Conservation (phyloP, 2,329 filamentous ascomycete species). For the Aspergillus spinulosporus region DNA sequence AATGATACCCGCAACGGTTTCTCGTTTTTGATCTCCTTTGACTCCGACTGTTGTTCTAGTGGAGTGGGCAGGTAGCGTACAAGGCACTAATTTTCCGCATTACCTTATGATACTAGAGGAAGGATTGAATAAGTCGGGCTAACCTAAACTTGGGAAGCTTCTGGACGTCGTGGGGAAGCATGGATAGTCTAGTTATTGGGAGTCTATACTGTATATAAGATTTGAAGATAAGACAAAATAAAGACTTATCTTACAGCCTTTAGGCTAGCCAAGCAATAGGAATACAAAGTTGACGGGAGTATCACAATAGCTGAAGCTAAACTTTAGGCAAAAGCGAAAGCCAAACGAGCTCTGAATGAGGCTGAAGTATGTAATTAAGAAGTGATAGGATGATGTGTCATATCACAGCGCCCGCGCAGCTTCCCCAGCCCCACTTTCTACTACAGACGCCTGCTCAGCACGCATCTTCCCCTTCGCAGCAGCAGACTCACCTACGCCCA, state of each 20-base stretch:
- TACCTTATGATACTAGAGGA: no score
- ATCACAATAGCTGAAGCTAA: constrained; percentile 1
- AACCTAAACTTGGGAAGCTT: no score
- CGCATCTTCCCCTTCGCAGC: constrained; percentile 57
- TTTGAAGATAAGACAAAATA: neutral
- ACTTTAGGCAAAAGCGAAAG: constrained; percentile 2
- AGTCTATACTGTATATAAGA: neutral
- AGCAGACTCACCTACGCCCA: constrained; percentile 90
- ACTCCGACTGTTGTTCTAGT: neutral
- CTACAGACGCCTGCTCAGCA: constrained; percentile 54
- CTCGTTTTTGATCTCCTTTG: constrained; percentile 1
- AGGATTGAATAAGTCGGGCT: no score
- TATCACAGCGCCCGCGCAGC: constrained; percentile 55
- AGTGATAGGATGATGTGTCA: neutral
- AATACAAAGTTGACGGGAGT: neutral
- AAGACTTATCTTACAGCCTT: neutral
- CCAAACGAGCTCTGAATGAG: neutral
- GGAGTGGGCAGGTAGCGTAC: no score
- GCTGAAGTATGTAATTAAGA: neutral
- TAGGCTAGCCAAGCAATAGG: neutral
- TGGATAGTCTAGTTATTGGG: no score
- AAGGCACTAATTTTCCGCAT: no score
- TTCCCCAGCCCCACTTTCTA: constrained; percentile 61
- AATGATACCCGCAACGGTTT: constrained; percentile 31
- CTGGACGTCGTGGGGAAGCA: no score